Conservation (phyloP, 1,284 basidiomycete species). For the Porogramme epimiltina region DNA sequence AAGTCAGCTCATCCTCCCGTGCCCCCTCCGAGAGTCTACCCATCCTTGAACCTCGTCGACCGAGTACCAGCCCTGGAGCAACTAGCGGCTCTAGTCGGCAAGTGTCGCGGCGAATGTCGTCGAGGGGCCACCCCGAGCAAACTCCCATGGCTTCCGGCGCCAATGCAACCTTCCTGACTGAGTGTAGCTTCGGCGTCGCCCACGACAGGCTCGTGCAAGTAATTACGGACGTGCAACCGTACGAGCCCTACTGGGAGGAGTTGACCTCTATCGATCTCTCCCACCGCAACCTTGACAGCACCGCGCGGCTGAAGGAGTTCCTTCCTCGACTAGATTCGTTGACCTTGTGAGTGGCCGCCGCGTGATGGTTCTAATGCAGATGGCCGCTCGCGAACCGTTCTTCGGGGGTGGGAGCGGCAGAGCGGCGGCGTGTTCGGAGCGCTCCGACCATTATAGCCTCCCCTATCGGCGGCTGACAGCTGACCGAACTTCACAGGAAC, state of each 20-base stretch:
- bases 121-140: conserved; percentile 39
- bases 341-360: conserved; percentile 64
- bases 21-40: conserved; percentile 46
- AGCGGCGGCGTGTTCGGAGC: neutral
- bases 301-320: conserved; percentile 93
- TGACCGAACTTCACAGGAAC: conserved; percentile 54
- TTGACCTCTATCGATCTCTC: conserved; percentile 80
- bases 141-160: conserved; percentile 23
- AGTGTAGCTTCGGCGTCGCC: conserved; percentile 93
- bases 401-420: neutral
- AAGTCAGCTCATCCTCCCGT: conserved; percentile 47
- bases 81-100: conserved; percentile 20
- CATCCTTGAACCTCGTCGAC: conserved; percentile 43
- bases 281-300: conserved; percentile 81
- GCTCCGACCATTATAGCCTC: neutral
- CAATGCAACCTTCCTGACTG: conserved; percentile 85
- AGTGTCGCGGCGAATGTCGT: conserved; percentile 46
- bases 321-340: conserved; percentile 83
- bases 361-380: neutral
- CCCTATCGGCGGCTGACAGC: conserved; percentile 3
- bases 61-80: conserved; percentile 31
- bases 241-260: conserved; percentile 93
- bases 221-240: conserved; percentile 95
- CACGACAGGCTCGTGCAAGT: conserved; percentile 90
- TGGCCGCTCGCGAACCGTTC: neutral